Evolutionary conservation across 1,139 yeast genomes (phyloP).

Genomic region (Nematodospora anomalae): DNA sequence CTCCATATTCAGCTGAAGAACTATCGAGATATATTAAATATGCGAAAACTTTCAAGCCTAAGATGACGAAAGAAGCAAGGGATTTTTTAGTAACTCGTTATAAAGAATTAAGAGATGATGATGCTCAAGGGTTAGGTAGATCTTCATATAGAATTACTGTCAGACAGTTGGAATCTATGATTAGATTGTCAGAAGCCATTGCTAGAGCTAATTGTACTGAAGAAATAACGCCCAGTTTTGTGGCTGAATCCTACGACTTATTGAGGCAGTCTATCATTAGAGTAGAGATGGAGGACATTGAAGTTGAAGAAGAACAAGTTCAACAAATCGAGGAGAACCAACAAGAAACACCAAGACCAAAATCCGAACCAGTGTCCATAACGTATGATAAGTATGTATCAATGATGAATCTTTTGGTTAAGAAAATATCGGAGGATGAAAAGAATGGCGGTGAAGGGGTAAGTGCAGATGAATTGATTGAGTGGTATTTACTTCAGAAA

Average conservation of each 20-base stretch:
- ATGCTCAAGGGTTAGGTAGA: slow-evolving; percentile 88
- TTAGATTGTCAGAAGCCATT: slow-evolving; percentile 91
- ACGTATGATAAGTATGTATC: slow-evolving; percentile 84
- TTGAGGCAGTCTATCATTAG: slow-evolving; percentile 89
- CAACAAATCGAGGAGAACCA: slow-evolving; percentile 17
- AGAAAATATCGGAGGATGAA: slow-evolving; percentile 62
- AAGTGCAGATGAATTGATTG: slow-evolving; percentile 66
- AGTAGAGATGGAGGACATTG: slow-evolving; percentile 93
- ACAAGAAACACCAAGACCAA: slow-evolving; percentile 17
- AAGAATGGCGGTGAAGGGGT: slow-evolving; percentile 61
- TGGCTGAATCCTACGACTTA: slow-evolving; percentile 89
- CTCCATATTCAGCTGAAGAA: slow-evolving; percentile 90
- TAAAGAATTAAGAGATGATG: slow-evolving; percentile 85
- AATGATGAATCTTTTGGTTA: slow-evolving; percentile 79
- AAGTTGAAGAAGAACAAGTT: slow-evolving; percentile 65
- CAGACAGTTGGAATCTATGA: slow-evolving; percentile 92
- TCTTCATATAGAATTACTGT: slow-evolving; percentile 92
- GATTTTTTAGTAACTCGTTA: slow-evolving; percentile 75
- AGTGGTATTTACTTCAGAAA: slow-evolving; percentile 77
- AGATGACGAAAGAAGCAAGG: slow-evolving; percentile 79
- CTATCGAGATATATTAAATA: slow-evolving; percentile 84
- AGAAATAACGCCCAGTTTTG: slow-evolving; percentile 81
- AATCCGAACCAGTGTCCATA: slow-evolving; percentile 43
- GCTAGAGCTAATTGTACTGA: slow-evolving; percentile 97
- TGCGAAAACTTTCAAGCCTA: slow-evolving; percentile 92